Evolutionary conservation across 345 rosid genomes (phyloP).

Genomic region (Hypericum androsaemum): DNA sequence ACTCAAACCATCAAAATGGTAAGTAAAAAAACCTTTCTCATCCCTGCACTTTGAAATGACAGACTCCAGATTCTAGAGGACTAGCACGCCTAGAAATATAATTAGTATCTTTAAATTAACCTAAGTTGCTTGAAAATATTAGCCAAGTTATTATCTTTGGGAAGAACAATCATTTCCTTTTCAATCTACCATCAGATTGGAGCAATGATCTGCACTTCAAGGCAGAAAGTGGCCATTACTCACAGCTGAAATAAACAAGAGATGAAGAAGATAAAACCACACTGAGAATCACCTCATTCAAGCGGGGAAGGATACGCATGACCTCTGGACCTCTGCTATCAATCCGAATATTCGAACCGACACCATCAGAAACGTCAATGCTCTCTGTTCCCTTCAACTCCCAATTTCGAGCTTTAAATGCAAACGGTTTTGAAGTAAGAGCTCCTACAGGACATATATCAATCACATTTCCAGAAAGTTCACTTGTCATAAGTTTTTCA

Average conservation of each 20-base stretch:
- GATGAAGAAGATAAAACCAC: not conserved
- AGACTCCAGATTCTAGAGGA: no score
- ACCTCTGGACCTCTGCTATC: slow-evolving; percentile 99
- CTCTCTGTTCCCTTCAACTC: slow-evolving; percentile 95
- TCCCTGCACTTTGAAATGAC: no score
- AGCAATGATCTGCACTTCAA: not conserved
- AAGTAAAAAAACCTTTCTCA: no score
- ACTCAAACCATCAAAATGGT: no score
- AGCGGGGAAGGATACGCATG: slow-evolving; percentile 79
- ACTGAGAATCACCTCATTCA: slow-evolving; percentile 88
- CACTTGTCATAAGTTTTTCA: slow-evolving; percentile 98
- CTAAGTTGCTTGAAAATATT: no score
- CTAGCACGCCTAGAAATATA: no score
- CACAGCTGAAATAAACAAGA: no score
- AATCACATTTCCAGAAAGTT: slow-evolving; percentile 94
- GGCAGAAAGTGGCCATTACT: not conserved
- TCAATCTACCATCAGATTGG: no score
- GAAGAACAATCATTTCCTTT: no score
- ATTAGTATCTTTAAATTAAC: no score
- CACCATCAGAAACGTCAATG: slow-evolving; percentile 93
- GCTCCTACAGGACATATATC: slow-evolving; percentile 99
- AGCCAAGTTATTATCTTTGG: no score
- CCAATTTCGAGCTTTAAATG: slow-evolving; percentile 98
- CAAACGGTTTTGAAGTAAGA: slow-evolving; percentile 95
- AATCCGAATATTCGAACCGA: slow-evolving; percentile 90